Evolutionary conservation across 352 stramenopile species (phyloP).

Genomic region (Phytophthora lateralis): DNA sequence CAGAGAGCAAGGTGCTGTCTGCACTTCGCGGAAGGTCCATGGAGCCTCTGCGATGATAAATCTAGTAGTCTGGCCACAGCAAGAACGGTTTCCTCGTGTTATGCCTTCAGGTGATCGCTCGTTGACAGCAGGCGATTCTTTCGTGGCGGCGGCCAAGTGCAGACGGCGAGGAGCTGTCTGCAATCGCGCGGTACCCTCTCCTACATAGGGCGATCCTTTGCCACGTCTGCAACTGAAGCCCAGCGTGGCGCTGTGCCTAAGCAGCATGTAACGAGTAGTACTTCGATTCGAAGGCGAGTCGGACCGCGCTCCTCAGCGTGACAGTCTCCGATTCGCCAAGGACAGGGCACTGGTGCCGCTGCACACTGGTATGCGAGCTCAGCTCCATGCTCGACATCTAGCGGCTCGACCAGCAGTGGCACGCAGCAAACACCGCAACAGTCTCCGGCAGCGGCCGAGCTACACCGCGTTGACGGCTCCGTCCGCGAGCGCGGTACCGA

Average conservation of each 20-base stretch:
- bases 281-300: slow-evolving; percentile 7
- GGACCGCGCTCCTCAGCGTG: background rate
- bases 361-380: slow-evolving; percentile 15
- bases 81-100: background rate
- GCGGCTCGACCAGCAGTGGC: background rate
- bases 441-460: slow-evolving; percentile 7
- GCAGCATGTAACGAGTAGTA: background rate
- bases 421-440: slow-evolving; percentile 18
- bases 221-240: background rate
- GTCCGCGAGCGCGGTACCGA: background rate
- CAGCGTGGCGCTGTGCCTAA: slow-evolving; percentile 25
- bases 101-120: background rate
- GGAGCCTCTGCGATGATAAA: slow-evolving; percentile 2
- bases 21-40: background rate
- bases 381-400: slow-evolving; percentile 17
- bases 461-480: slow-evolving; percentile 14
- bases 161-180: slow-evolving; percentile 2
- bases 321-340: slow-evolving; percentile 24
- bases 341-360: background rate
- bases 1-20: background rate
- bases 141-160: slow-evolving; percentile 13
- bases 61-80: slow-evolving; percentile 9
- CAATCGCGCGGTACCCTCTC: slow-evolving; percentile 4
- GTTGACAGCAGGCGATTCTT: slow-evolving; percentile 13
- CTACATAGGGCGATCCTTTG: background rate